Conservation (phyloP, 176 grass and related monocot genomes). For the Tillandsia leiboldiana region DNA sequence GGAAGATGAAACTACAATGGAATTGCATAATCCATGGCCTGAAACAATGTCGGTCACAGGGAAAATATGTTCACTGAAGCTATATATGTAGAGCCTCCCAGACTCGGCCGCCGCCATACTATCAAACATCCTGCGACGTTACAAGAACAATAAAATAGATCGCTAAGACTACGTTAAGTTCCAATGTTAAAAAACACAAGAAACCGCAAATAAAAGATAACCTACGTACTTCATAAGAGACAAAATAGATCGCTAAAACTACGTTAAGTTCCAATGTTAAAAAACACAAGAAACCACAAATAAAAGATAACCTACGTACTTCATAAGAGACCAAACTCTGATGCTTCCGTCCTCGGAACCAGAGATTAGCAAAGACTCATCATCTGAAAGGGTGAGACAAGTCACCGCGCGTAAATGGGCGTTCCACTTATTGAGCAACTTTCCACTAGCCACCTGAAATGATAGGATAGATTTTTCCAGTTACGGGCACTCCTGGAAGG, state of each 20-base stretch:
- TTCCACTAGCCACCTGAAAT: slow-evolving; percentile 60
- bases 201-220: not conserved
- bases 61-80: slow-evolving; percentile 56
- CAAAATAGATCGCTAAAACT: slow-evolving; percentile 12
- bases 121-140: slow-evolving; percentile 64
- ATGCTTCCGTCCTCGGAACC: slow-evolving; percentile 58
- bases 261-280: slow-evolving; percentile 4
- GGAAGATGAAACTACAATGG: slow-evolving; percentile 69
- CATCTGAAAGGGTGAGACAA: slow-evolving; percentile 62
- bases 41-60: slow-evolving; percentile 62
- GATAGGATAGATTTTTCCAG: not conserved
- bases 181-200: slow-evolving; percentile 12
- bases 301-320: slow-evolving; percentile 21
- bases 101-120: slow-evolving; percentile 34
- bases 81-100: slow-evolving; percentile 39
- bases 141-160: slow-evolving; percentile 17
- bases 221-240: slow-evolving; percentile 30
- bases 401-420: slow-evolving; percentile 73
- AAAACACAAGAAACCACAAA: slow-evolving; percentile 4
- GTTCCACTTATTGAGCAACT: slow-evolving; percentile 71
- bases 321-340: slow-evolving; percentile 87
- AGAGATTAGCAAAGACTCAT: slow-evolving; percentile 61
- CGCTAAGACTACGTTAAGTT: slow-evolving; percentile 8
- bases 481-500: no score
- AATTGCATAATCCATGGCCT: slow-evolving; percentile 46